phyloP scores from a whole-genome alignment of 495 filamentous ascomycete species.

The Pyrenopolyporus hunteri region DNA sequence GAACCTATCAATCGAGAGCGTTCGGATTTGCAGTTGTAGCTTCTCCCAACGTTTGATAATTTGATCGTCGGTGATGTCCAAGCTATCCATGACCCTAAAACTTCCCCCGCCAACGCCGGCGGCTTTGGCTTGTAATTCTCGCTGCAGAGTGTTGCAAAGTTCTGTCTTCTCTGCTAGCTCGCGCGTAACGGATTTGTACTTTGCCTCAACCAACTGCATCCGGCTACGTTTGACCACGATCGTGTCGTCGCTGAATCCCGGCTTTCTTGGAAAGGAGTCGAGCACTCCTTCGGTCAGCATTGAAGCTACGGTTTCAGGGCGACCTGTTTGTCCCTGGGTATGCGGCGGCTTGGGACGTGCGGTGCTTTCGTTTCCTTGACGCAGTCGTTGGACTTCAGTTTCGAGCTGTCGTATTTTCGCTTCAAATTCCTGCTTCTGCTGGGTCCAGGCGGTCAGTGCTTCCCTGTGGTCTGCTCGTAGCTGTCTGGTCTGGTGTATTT shows the following conservation, averaged over 20 bases:
- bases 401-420: slow-evolving; percentile 28
- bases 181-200: slow-evolving; percentile 7
- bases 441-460: slow-evolving; percentile 16
- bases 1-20: slow-evolving; percentile 24
- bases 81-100: background rate
- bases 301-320: background rate
- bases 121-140: slow-evolving; percentile 13
- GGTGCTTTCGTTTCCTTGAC: background rate
- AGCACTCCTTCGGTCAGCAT: slow-evolving; percentile 1
- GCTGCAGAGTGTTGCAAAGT: slow-evolving; percentile 22
- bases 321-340: background rate
- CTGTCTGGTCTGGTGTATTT: slow-evolving; percentile 27
- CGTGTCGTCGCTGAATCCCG: slow-evolving; percentile 9
- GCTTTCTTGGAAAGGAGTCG: background rate
- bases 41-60: slow-evolving; percentile 24
- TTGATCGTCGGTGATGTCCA: slow-evolving; percentile 21
- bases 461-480: slow-evolving; percentile 15
- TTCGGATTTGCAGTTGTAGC: slow-evolving; percentile 25
- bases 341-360: background rate
- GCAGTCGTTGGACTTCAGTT: slow-evolving; percentile 20
- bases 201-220: slow-evolving; percentile 23
- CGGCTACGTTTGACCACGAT: slow-evolving; percentile 26
- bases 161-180: slow-evolving; percentile 32
- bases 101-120: slow-evolving; percentile 2
- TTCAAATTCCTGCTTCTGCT: slow-evolving; percentile 26